Base-by-base conservation (phyloP, 345 rosid species). In the Sonneratia alba region DNA sequence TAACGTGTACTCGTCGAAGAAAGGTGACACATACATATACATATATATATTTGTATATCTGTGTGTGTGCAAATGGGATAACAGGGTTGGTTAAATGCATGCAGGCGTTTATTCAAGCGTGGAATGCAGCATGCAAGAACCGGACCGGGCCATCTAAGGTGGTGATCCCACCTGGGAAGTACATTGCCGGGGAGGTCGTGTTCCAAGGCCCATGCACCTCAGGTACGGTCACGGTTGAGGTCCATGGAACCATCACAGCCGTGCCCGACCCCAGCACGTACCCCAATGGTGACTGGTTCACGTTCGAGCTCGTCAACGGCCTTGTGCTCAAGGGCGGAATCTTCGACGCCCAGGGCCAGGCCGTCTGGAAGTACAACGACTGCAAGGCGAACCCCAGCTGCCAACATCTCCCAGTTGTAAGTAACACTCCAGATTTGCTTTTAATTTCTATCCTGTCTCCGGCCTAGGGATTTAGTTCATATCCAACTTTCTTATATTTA, bases 201-300 rank as follows among this genome's bases (percentile, higher is more conserved):
- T 83, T 88, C 56, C 78, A 81, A 51, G 96, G 96, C 56, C 96
- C 96, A 21, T 90, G 93, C 73, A 72, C 71, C 76, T 68, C 49
- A 1, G 42, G 27, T 19, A 75, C 83, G 7, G 66, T 88, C 7
- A 74, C 73, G 36, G 61, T 90, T 42, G 80, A 88, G 43, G 76
- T 87, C 47, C 75, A 67, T 8, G 93, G 96, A 24, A 81, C 75
- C 21, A 24, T 90, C 67, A 68, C 67, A 62, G 91, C 91, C 3
- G 45, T 81, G 12, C 72, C 81, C 0, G 82, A 82, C 45, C 3
- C 71, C n/a, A 79, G 73, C 21, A 79, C 74, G 34, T 90, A 72
- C 48, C 68, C 83, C 0, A 71, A 77, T 0, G 80, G 67, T 0
- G 66, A 69, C 34, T 90, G 96, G 93, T 10, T 90, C 70, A 37